Percentiles rank a stretch among this genome's conserved stretches.
These are phyloP conservation scores for Powellomyces hirtus DNA, from an alignment of 192 early-diverging fungal species.

Conservation along the genomic window DNA sequence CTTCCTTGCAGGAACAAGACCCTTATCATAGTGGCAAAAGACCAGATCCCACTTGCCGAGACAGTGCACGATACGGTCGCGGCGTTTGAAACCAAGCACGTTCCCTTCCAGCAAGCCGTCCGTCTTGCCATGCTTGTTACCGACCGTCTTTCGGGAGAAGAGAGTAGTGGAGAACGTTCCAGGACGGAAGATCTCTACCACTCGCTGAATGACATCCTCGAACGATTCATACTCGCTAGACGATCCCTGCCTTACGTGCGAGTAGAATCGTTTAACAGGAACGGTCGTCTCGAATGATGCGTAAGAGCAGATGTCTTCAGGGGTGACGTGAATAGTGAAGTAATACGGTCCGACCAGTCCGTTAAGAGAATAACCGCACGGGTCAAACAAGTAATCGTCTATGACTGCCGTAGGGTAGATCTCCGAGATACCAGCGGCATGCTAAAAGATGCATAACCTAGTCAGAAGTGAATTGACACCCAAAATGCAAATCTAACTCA, in stretches of 20 bases:
- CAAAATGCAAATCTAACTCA: conserved; percentile 7
- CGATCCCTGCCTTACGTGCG: conserved; percentile 22
- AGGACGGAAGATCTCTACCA: conserved; percentile 81
- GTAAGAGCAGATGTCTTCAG: conserved; percentile 96
- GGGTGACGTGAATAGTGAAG: conserved; percentile 95
- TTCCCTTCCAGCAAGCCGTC: conserved; percentile 37
- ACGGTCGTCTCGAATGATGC: conserved; percentile 98
- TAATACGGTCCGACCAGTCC: conserved; percentile 86
- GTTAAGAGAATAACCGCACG: conserved; percentile 96
- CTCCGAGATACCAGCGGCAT: conserved; percentile 72
- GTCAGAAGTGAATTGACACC: neutral
- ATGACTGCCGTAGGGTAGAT: conserved; percentile 79
- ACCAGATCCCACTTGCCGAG: conserved; percentile 57
- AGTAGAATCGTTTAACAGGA: conserved; percentile 55
- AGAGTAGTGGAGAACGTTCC: conserved; percentile 75
- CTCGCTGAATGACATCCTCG: conserved; percentile 69
- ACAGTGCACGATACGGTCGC: conserved; percentile 48
- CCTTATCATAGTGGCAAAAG: conserved; percentile 42
- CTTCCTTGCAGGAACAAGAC: neutral
- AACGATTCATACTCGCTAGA: conserved; percentile 54
- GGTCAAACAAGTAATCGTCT: conserved; percentile 91
- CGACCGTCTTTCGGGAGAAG: conserved; percentile 54
- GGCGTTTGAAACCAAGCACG: conserved; percentile 37
- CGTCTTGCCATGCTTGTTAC: conserved; percentile 24
- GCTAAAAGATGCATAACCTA: conserved; percentile 14